phyloP scores from a whole-genome alignment of 2,329 filamentous ascomycete species.

The Domatiomyces globalis region DNA sequence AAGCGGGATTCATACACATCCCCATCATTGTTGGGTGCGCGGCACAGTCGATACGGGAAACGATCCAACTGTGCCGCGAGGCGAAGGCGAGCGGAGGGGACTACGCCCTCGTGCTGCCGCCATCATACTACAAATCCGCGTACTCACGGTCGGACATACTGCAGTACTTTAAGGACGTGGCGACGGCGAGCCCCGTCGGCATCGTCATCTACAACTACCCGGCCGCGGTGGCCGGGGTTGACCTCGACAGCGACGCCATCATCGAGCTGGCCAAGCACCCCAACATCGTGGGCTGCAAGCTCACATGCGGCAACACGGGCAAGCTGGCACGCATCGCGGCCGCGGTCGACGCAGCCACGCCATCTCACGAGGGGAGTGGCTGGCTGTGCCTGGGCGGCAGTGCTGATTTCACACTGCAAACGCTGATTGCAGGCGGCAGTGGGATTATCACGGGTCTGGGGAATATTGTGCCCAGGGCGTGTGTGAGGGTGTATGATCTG shows the following conservation, averaged over 20 bases:
- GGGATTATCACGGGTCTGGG: conserved; percentile 59
- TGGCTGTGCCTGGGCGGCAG: conserved; percentile 62
- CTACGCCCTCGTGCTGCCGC: conserved; percentile 61
- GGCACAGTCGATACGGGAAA: conserved; percentile 58
- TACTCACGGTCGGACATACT: conserved; percentile 47
- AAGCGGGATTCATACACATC: conserved; percentile 49
- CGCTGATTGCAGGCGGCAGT: conserved; percentile 53
- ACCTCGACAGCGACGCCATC: conserved; percentile 54
- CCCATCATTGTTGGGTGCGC: conserved; percentile 63
- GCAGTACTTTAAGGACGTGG: conserved; percentile 53
- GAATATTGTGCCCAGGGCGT: conserved; percentile 55
- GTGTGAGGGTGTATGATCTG: conserved; percentile 46
- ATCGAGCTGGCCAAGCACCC: conserved; percentile 41
- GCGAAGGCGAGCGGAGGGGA: conserved; percentile 57
- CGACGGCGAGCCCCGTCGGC: conserved; percentile 45
- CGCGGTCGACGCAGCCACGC: conserved; percentile 25
- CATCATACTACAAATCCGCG: conserved; percentile 58
- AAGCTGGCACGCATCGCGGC: conserved; percentile 52
- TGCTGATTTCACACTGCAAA: conserved; percentile 60
- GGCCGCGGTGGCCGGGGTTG: conserved; percentile 50
- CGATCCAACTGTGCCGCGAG: conserved; percentile 54
- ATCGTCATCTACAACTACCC: conserved; percentile 63
- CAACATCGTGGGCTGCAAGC: conserved; percentile 57
- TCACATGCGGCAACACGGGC: conserved; percentile 61
- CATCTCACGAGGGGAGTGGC: conserved; percentile 40